These are phyloP conservation scores for Crataegus laevigata DNA, from an alignment of 306 rosid species.

Conservation along the genomic window DNA sequence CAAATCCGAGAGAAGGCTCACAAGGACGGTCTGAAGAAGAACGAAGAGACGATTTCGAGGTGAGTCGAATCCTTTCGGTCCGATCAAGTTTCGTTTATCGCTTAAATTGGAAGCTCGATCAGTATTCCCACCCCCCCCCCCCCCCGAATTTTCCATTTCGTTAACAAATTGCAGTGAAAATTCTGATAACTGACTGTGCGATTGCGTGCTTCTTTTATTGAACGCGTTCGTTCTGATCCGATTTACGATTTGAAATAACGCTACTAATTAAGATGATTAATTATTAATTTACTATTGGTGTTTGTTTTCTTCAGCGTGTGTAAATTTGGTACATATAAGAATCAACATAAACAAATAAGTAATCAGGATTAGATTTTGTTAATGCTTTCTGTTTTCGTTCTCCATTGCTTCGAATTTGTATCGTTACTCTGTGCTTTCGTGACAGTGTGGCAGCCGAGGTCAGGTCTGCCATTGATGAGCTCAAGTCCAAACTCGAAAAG, in stretches of 20 bases:
- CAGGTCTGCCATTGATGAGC: constrained; percentile 54
- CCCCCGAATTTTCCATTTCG: not conserved
- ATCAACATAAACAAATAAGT: too few species aligned
- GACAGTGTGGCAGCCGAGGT: constrained; percentile 77
- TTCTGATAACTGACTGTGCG: not conserved
- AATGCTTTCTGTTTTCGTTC: not conserved
- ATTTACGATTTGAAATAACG: not conserved
- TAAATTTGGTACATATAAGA: too few species aligned
- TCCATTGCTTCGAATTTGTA: not conserved
- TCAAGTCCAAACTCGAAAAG: constrained; percentile 81
- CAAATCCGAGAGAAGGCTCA: constrained; percentile 79
- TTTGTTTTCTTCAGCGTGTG: too few species aligned
- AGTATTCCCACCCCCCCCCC: too few species aligned
- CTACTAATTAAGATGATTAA: too few species aligned
- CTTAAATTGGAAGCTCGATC: not conserved
- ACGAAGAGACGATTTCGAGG: constrained; percentile 92
- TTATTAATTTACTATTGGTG: too few species aligned
- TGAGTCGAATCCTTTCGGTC: constrained; percentile 14
- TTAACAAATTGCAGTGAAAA: not conserved
- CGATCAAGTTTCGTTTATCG: not conserved
- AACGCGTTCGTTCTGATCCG: not conserved
- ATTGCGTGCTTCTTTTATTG: not conserved
- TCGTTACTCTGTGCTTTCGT: constrained; percentile 12
- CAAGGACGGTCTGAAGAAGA: constrained; percentile 89
- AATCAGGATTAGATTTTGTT: not conserved